A percentile compares a stretch with the other conserved stretches of the same genome.
Evolutionary conservation across 2,329 filamentous ascomycete species (phyloP).

Genomic region (Fusarium sp.): DNA sequence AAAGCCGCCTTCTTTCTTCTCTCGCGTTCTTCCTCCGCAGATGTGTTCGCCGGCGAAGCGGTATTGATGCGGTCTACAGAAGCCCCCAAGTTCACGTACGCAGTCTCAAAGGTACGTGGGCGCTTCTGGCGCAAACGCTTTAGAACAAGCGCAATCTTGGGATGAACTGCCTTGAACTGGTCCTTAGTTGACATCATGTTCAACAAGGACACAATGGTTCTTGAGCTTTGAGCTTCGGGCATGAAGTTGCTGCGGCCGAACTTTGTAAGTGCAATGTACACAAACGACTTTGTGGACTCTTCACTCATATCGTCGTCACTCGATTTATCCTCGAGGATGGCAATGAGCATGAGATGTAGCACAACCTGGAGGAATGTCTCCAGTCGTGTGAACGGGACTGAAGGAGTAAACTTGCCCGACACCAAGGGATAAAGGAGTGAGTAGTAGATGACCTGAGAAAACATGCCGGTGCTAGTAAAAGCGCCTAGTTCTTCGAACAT

Average conservation of each 20-base stretch:
- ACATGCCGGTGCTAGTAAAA: constrained; percentile 87
- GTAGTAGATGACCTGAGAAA: constrained; percentile 91
- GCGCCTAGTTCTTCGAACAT: constrained; percentile 80
- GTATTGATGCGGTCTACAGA: constrained; percentile 84
- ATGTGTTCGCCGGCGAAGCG: constrained; percentile 79
- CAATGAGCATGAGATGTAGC: constrained; percentile 86
- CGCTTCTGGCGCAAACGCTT: constrained; percentile 87
- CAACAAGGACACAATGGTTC: constrained; percentile 74
- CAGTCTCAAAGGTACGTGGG: constrained; percentile 77
- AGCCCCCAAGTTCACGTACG: constrained; percentile 73
- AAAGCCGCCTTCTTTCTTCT: constrained; percentile 91
- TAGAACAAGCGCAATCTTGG: constrained; percentile 86
- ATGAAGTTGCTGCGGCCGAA: constrained; percentile 72
- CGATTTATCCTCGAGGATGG: constrained; percentile 83
- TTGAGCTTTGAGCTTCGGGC: constrained; percentile 66
- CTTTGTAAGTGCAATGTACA: constrained; percentile 76
- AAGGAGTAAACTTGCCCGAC: constrained; percentile 75
- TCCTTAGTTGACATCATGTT: constrained; percentile 74
- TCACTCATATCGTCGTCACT: constrained; percentile 64
- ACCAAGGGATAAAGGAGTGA: constrained; percentile 84
- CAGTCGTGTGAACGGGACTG: constrained; percentile 82
- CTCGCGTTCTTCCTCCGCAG: constrained; percentile 79
- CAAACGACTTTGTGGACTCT: constrained; percentile 73
- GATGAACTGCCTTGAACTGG: constrained; percentile 83
- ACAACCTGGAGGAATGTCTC: constrained; percentile 94